Percentiles rank a stretch among this genome's conserved stretches.
Conservation (phyloP, 2,329 filamentous ascomycete genomes). For the Nothopassalora personata region DNA sequence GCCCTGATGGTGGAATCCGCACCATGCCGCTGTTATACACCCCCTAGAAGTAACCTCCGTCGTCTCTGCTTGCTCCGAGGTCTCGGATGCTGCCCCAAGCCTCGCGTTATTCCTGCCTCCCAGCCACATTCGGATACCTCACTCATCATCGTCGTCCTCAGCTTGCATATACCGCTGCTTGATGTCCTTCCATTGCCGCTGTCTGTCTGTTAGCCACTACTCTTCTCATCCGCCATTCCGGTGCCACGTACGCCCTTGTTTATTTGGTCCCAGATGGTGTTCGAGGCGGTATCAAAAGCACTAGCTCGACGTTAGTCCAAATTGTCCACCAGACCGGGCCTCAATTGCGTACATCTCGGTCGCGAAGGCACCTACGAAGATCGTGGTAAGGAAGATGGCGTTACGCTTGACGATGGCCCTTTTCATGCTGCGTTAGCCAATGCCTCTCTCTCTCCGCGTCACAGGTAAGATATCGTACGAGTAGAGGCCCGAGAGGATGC, state of each 20-base stretch:
- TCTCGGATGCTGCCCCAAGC: not conserved
- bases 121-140: not conserved
- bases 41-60: not conserved
- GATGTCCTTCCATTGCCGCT: conserved; percentile 99
- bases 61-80: not conserved
- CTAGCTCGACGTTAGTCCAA: conserved; percentile 46
- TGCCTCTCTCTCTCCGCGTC: too few species aligned
- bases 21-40: conserved; percentile 2
- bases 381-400: conserved; percentile 75
- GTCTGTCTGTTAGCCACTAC: conserved; percentile 28
- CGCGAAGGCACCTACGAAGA: conserved; percentile 83
- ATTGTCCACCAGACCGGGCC: not conserved
- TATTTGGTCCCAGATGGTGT: conserved; percentile 81
- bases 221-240: not conserved
- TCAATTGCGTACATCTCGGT: conserved; percentile 72
- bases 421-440: conserved; percentile 29
- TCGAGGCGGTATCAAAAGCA: conserved; percentile 73
- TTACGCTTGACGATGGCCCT: conserved; percentile 85
- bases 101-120: not conserved
- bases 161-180: conserved; percentile 71
- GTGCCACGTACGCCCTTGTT: conserved; percentile 77
- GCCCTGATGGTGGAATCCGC: not conserved
- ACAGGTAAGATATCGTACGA: not conserved
- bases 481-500: conserved; percentile 54
- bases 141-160: conserved; percentile 46